Evolutionary conservation across 495 filamentous ascomycete genomes (phyloP).

Genomic region (Penicillium lagena): DNA sequence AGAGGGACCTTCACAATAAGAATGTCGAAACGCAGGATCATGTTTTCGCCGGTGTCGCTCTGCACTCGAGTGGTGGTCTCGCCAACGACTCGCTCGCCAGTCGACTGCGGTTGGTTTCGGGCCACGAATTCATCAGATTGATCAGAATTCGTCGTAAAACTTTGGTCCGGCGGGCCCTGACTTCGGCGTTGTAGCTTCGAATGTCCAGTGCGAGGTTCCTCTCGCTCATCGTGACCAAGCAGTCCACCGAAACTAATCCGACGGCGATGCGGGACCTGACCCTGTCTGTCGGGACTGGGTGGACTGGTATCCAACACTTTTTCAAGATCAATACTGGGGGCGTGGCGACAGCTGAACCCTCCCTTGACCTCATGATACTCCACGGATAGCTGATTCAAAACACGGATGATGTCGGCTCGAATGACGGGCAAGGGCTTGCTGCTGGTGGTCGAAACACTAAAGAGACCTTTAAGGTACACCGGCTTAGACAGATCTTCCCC

Average conservation of each 20-base stretch:
- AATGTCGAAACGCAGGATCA: slow-evolving; percentile 88
- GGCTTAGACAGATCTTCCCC: slow-evolving; percentile 66
- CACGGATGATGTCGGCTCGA: slow-evolving; percentile 84
- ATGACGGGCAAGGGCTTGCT: slow-evolving; percentile 82
- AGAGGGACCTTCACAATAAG: slow-evolving; percentile 96
- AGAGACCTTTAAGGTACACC: slow-evolving; percentile 93
- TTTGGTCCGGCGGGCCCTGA: slow-evolving; percentile 53
- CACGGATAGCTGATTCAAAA: slow-evolving; percentile 80
- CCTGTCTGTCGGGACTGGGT: slow-evolving; percentile 47
- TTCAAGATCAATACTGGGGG: slow-evolving; percentile 82
- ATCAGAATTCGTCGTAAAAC: slow-evolving; percentile 71
- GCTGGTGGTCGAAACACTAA: slow-evolving; percentile 95
- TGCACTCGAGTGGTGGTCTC: slow-evolving; percentile 84
- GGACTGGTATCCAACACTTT: slow-evolving; percentile 54
- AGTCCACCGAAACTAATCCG: slow-evolving; percentile 79
- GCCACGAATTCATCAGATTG: slow-evolving; percentile 65
- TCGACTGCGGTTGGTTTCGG: slow-evolving; percentile 26
- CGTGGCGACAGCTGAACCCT: slow-evolving; percentile 83
- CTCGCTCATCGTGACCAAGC: slow-evolving; percentile 52
- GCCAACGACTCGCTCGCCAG: slow-evolving; percentile 52
- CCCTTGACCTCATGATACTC: slow-evolving; percentile 88
- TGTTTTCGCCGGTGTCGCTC: slow-evolving; percentile 71
- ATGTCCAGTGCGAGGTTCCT: slow-evolving; percentile 24
- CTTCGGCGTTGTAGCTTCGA: slow-evolving; percentile 27
- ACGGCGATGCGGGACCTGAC: slow-evolving; percentile 57